Conservation (phyloP, 2,329 filamentous ascomycete species). For the Clonostachys rhizophaga region DNA sequence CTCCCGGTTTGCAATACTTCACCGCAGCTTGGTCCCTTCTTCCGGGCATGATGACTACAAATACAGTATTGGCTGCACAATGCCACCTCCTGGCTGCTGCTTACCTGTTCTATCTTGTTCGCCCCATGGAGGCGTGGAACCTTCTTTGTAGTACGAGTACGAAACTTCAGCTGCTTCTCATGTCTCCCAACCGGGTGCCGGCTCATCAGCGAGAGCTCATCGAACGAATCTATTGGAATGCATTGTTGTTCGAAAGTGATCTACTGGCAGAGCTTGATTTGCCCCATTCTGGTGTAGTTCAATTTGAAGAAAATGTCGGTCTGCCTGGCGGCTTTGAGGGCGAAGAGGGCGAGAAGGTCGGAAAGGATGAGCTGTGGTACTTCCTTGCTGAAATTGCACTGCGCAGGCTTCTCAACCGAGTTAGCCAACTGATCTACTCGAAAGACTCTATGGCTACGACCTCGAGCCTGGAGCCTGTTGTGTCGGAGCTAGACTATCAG, state of each 20-base stretch:
- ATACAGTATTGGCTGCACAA: constrained; percentile 73
- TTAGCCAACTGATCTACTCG: constrained; percentile 76
- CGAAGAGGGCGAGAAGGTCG: constrained; percentile 58
- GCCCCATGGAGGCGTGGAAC: constrained; percentile 80
- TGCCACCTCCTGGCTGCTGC: constrained; percentile 78
- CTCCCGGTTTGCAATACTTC: constrained; percentile 75
- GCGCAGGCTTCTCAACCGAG: constrained; percentile 70
- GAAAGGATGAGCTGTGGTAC: constrained; percentile 79
- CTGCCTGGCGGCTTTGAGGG: constrained; percentile 74
- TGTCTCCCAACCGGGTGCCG: constrained; percentile 67
- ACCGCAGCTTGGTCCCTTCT: constrained; percentile 75
- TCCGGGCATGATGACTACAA: constrained; percentile 74
- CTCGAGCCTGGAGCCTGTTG: constrained; percentile 70
- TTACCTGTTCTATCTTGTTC: constrained; percentile 78
- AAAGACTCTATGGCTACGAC: constrained; percentile 69
- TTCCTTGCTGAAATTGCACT: constrained; percentile 80
- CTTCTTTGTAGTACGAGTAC: constrained; percentile 75
- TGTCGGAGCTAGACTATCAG: constrained; percentile 77
- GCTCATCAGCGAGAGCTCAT: constrained; percentile 67
- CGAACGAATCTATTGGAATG: constrained; percentile 81
- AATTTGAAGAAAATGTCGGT: constrained; percentile 76
- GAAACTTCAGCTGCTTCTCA: constrained; percentile 74
- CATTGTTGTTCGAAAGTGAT: constrained; percentile 76
- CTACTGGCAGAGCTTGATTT: constrained; percentile 75
- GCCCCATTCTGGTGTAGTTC: constrained; percentile 77